These are phyloP conservation scores for Colletotrichum tanaceti DNA, from an alignment of 2,329 filamentous ascomycete genomes.

Conservation along the genomic window DNA sequence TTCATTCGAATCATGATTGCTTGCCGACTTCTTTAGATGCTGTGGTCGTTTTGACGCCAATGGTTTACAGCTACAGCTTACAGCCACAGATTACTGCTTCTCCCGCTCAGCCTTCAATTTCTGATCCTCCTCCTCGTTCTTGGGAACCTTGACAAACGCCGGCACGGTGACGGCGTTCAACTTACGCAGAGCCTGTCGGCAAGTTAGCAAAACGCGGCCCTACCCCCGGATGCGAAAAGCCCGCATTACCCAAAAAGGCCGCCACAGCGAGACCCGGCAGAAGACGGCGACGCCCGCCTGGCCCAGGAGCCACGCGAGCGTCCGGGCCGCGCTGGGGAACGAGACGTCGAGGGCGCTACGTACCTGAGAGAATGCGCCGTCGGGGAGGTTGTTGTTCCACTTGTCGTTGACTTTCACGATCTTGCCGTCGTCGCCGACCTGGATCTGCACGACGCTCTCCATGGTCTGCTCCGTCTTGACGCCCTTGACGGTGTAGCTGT, in stretches of 20 bases:
- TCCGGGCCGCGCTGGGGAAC: neutral
- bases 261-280: constrained; percentile 43
- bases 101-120: constrained; percentile 49
- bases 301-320: neutral
- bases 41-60: too few relatives aligned
- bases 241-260: constrained; percentile 41
- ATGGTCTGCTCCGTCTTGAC: constrained; percentile 49
- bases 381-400: constrained; percentile 53
- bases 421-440: constrained; percentile 49
- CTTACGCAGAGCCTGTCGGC: constrained; percentile 49
- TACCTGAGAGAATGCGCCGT: constrained; percentile 50
- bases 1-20: too few relatives aligned
- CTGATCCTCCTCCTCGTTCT: constrained; percentile 50
- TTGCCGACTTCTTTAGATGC: too few relatives aligned
- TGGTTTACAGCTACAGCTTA: fast-evolving
- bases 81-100: constrained; percentile 14
- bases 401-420: constrained; percentile 52
- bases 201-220: constrained; percentile 28
- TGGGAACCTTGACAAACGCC: constrained; percentile 50
- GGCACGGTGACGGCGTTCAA: constrained; percentile 52
- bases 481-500: constrained; percentile 52
- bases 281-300: constrained; percentile 28
- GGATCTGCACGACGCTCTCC: constrained; percentile 48
- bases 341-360: constrained; percentile 40
- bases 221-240: neutral